Percentiles rank a stretch among this genome's conserved stretches.
Evolutionary conservation across 164 flowering plant species (phyloP).

Genomic region (Aristolochia contorta): DNA sequence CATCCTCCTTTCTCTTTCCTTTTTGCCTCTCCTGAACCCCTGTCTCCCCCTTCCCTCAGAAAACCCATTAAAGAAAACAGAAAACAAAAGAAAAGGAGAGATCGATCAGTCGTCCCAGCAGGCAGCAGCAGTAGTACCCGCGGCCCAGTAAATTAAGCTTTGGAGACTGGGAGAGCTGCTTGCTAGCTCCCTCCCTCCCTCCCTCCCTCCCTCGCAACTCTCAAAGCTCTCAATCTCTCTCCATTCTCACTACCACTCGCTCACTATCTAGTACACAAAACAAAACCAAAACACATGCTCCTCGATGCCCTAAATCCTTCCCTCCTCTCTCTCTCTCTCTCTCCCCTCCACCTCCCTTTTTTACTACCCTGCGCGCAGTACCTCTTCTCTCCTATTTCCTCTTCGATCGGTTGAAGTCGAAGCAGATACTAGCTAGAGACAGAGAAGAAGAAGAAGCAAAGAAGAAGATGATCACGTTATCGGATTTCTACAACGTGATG

Average conservation of each 20-base stretch:
- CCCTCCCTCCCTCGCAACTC: constrained; percentile 1
- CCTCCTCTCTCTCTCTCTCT: background rate
- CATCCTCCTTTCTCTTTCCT: background rate
- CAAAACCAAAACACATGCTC: constrained; percentile 30
- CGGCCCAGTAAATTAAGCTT: background rate
- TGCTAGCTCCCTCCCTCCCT: no score
- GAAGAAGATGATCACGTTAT: constrained; percentile 48
- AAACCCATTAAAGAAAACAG: constrained; percentile 3
- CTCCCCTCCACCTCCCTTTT: constrained; percentile 1
- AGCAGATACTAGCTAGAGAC: no score
- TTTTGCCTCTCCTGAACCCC: no score
- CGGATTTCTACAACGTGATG: constrained; percentile 89
- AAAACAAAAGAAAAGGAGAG: background rate
- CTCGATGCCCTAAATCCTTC: constrained; percentile 14
- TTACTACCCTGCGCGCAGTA: constrained; percentile 1
- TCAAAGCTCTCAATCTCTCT: background rate
- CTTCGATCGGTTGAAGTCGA: no score
- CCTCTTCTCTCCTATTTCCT: background rate
- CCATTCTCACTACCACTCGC: background rate
- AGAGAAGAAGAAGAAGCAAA: no score
- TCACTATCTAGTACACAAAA: background rate
- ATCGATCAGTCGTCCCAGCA: no score
- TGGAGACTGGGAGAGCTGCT: constrained; percentile 8
- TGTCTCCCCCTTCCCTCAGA: no score
- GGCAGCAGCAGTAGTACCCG: no score